Evolutionary conservation across 2,329 filamentous ascomycete species (phyloP).

Genomic region (Blastomyces parvus): DNA sequence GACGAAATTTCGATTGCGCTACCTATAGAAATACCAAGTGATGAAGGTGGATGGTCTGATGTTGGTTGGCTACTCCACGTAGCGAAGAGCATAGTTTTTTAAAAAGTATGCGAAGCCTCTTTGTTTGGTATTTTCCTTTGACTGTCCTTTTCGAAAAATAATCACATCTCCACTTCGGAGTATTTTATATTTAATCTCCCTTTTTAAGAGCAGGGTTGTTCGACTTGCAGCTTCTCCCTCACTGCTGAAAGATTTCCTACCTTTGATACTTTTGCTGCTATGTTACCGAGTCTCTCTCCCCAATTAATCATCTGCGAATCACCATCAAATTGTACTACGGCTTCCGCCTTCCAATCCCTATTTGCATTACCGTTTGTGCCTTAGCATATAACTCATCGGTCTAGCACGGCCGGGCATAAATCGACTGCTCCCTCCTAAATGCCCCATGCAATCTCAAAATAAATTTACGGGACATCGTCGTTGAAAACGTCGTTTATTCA

Average conservation of each 20-base stretch:
- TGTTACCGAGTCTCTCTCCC: background rate
- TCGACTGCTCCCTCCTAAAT: background rate
- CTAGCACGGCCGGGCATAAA: background rate
- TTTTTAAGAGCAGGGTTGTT: background rate
- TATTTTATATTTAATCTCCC: background rate
- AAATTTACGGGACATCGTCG: background rate
- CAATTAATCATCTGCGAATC: background rate
- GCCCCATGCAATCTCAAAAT: background rate
- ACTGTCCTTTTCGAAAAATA: background rate
- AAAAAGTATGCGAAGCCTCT: background rate
- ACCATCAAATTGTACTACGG: background rate
- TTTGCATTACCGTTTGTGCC: background rate
- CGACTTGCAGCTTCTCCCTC: background rate
- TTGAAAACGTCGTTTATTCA: background rate
- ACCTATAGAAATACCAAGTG: conserved; percentile 26
- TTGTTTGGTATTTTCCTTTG: background rate
- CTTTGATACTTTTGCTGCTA: background rate
- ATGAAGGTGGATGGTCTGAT: conserved; percentile 47
- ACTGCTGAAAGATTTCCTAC: background rate
- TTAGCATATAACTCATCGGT: background rate
- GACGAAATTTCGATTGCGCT: conserved; percentile 12
- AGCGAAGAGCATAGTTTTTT: conserved; percentile 31
- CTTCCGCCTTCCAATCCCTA: background rate
- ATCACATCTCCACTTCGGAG: background rate
- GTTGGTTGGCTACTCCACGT: conserved; percentile 49